Conservation (phyloP, 2,329 filamentous ascomycete species). For the Xylariomycetidae sp. region DNA sequence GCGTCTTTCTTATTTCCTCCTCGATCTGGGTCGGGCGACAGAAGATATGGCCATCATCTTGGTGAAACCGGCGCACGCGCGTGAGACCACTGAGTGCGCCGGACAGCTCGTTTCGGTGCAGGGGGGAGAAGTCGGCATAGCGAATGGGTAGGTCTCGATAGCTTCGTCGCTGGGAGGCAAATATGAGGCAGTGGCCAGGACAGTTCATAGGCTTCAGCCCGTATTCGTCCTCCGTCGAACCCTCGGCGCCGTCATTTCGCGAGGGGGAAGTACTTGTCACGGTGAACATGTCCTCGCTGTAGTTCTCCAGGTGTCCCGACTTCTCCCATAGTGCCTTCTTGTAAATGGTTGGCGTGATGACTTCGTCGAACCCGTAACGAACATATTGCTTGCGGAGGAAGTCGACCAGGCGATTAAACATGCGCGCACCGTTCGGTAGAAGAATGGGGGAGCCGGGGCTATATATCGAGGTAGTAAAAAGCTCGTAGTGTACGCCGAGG, state of each 20-base stretch:
- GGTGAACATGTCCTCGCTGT: slow-evolving; percentile 87
- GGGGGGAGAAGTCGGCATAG: slow-evolving; percentile 90
- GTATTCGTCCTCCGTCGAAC: slow-evolving; percentile 27
- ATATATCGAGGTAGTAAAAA: slow-evolving; percentile 73
- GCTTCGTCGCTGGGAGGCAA: slow-evolving; percentile 74
- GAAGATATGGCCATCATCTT: slow-evolving; percentile 96
- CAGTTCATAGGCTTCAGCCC: slow-evolving; percentile 98
- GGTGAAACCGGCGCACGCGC: slow-evolving; percentile 86
- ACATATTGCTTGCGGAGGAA: slow-evolving; percentile 81
- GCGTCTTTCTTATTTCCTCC: slow-evolving; percentile 51
- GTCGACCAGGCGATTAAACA: slow-evolving; percentile 77
- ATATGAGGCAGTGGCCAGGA: slow-evolving; percentile 87
- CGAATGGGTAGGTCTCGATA: slow-evolving; percentile 87
- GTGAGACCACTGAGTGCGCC: slow-evolving; percentile 88
- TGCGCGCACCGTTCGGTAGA: slow-evolving; percentile 70
- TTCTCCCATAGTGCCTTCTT: slow-evolving; percentile 82
- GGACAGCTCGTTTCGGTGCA: slow-evolving; percentile 93
- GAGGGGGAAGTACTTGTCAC: slow-evolving; percentile 53
- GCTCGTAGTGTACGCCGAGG: slow-evolving; percentile 59
- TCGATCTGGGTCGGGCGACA: slow-evolving; percentile 56
- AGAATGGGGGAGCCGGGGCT: slow-evolving; percentile 84
- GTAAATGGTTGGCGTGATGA: slow-evolving; percentile 86
- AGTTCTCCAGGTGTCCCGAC: slow-evolving; percentile 84
- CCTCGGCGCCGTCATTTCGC: slow-evolving; percentile 25
- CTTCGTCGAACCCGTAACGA: slow-evolving; percentile 79